Percentiles rank a stretch among this genome's conserved stretches.
Evolutionary conservation across 2,329 filamentous ascomycete species (phyloP).

Genomic region (Alternaria viburni): DNA sequence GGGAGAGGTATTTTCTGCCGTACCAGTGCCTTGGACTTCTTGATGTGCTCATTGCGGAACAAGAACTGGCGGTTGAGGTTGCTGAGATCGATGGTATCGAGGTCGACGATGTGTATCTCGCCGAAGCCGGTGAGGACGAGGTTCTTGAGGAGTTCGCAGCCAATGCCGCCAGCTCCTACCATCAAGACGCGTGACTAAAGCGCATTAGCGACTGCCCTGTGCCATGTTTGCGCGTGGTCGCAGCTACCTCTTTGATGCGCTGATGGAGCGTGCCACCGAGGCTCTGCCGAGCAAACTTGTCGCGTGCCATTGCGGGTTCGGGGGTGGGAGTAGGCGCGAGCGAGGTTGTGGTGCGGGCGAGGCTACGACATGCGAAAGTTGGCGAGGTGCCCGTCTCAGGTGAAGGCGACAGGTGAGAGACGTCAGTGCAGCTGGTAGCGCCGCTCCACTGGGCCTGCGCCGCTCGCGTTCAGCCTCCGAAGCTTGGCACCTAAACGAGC

Average conservation of each 20-base stretch:
- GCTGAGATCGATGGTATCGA: constrained; percentile 97
- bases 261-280: constrained; percentile 65
- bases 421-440: constrained; percentile 30
- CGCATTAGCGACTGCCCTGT: constrained; percentile 27
- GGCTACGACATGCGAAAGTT: constrained; percentile 26
- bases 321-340: constrained; percentile 6
- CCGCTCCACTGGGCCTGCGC: constrained; percentile 19
- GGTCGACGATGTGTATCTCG: constrained; percentile 92
- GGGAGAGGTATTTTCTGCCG: not conserved
- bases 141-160: constrained; percentile 97
- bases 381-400: constrained; percentile 13
- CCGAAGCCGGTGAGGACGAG: constrained; percentile 90
- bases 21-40: constrained; percentile 93
- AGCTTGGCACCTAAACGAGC: constrained; percentile 30
- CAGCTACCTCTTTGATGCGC: constrained; percentile 69
- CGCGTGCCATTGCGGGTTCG: constrained; percentile 53
- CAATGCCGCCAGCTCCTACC: constrained; percentile 95
- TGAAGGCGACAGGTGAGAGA: constrained; percentile 28
- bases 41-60: constrained; percentile 96
- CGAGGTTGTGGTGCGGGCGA: constrained; percentile 13
- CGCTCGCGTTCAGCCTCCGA: constrained; percentile 30
- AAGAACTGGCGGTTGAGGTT: constrained; percentile 98
- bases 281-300: constrained; percentile 64
- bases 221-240: constrained; percentile 2
- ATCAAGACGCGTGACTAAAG: constrained; percentile 83